Conservation (phyloP, 345 rosid genomes). For the Eutrema japonicum region DNA sequence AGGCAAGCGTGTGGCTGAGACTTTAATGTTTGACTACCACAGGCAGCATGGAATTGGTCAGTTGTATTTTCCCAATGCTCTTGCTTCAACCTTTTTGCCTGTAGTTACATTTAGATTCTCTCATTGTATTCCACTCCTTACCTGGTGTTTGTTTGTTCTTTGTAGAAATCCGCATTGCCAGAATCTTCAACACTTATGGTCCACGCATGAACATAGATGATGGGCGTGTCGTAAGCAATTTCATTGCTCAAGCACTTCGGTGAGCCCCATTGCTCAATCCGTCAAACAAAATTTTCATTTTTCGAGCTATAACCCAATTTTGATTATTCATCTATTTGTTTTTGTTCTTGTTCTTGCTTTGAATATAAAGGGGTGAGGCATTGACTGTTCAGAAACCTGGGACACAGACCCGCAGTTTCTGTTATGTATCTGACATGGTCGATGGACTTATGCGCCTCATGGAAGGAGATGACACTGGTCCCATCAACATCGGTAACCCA, state of each 20-base stretch:
- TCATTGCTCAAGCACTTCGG: conserved; percentile 99
- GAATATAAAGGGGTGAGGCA: conserved; percentile 65
- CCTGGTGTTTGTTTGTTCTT: conserved; percentile 7
- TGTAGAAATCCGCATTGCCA: conserved; percentile 92
- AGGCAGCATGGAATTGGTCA: conserved; percentile 94
- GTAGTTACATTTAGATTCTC: not conserved
- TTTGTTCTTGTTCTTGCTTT: conserved; percentile 11
- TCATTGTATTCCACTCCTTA: conserved; percentile 7
- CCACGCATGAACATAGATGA: conserved; percentile 99
- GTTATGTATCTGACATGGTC: conserved; percentile 97
- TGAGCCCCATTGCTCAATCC: conserved; percentile 29
- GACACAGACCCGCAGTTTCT: conserved; percentile 97
- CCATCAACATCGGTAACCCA: conserved; percentile 97
- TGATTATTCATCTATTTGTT: not conserved
- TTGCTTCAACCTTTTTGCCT: not conserved
- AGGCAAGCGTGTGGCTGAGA: conserved; percentile 99
- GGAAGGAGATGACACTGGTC: conserved; percentile 96
- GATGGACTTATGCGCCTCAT: conserved; percentile 95
- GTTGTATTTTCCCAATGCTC: not conserved
- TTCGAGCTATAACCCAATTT: not conserved
- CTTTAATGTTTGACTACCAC: conserved; percentile 97
- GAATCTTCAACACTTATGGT: conserved; percentile 98
- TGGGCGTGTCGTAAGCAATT: conserved; percentile 99
- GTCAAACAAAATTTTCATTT: not conserved
- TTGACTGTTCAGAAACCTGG: conserved; percentile 97